These are phyloP conservation scores for Suhomyces terraborum DNA, from an alignment of 1,139 yeast genomes.

Conservation along the genomic window DNA sequence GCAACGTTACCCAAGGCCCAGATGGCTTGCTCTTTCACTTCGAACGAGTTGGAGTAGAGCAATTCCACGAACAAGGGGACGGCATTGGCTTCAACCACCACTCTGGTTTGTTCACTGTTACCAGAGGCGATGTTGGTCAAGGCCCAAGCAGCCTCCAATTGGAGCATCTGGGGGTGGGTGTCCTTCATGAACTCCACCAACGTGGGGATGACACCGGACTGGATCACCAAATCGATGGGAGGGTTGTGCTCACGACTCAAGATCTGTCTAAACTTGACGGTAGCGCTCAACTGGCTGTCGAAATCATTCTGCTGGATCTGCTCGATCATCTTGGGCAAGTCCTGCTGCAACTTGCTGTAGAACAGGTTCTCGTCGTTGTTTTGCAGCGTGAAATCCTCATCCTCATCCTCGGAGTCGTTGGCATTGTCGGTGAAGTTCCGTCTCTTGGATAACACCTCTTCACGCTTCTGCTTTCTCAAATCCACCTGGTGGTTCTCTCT, in stretches of 20 bases:
- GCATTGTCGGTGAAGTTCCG: constrained; percentile 60
- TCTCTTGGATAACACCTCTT: constrained; percentile 90
- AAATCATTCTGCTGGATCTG: constrained; percentile 76
- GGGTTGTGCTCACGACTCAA: constrained; percentile 94
- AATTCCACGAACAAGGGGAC: constrained; percentile 88
- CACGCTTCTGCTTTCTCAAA: constrained; percentile 93
- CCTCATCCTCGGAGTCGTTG: constrained; percentile 49
- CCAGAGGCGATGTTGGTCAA: constrained; percentile 98
- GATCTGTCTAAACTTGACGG: constrained; percentile 90
- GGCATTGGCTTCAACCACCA: constrained; percentile 91
- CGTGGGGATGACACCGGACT: constrained; percentile 89
- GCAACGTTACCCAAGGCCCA: constrained; percentile 99
- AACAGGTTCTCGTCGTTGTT: constrained; percentile 51
- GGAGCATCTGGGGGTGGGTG: constrained; percentile 80
- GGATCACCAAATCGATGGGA: constrained; percentile 93
- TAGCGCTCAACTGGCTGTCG: constrained; percentile 83
- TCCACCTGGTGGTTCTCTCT: constrained; percentile 98
- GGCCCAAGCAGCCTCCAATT: constrained; percentile 99
- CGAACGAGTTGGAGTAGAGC: constrained; percentile 76
- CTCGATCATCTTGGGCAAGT: constrained; percentile 83
- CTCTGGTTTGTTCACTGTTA: constrained; percentile 80
- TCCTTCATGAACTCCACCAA: constrained; percentile 84
- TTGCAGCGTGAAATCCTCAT: constrained; percentile 47
- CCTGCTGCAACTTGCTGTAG: constrained; percentile 63
- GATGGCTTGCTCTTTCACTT: constrained; percentile 96